These are phyloP conservation scores for Leucocoprinus sp. DNA, from an alignment of 768 basidiomycete species.

Conservation along the genomic window DNA sequence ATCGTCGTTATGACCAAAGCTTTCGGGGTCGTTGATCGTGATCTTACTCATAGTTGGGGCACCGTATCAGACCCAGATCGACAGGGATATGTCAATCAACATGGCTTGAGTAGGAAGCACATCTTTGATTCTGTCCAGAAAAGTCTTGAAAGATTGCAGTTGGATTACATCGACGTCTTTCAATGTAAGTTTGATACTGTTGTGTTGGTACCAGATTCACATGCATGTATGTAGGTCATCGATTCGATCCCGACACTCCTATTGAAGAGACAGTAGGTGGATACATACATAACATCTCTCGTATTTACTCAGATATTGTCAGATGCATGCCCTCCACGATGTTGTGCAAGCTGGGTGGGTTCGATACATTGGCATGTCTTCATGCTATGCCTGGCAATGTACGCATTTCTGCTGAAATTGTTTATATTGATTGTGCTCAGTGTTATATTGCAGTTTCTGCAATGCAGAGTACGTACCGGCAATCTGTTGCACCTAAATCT, in stretches of 20 bases:
- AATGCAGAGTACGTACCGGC: conserved; percentile 50
- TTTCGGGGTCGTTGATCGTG: conserved; percentile 23
- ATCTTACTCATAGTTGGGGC: background rate
- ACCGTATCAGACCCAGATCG: conserved; percentile 22
- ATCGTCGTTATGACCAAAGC: conserved; percentile 80
- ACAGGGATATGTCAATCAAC: conserved; percentile 45
- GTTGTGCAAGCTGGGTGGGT: conserved; percentile 56
- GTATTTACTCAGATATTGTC: background rate
- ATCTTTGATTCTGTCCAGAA: conserved; percentile 65
- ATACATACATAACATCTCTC: background rate
- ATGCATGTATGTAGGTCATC: conserved; percentile 34
- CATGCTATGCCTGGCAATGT: conserved; percentile 51
- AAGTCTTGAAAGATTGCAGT: conserved; percentile 56
- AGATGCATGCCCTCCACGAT: conserved; percentile 65
- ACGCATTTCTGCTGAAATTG: conserved; percentile 14
- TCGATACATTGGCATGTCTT: conserved; percentile 52
- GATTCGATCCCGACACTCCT: conserved; percentile 49
- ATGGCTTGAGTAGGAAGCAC: conserved; percentile 45
- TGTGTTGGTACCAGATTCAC: conserved; percentile 11
- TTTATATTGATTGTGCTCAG: background rate
- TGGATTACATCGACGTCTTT: conserved; percentile 71
- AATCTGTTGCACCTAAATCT: too few species aligned
- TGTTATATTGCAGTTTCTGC: conserved; percentile 27
- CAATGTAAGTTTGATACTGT: conserved; percentile 52
- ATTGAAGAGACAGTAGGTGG: conserved; percentile 44